Evolutionary conservation across 805 yeast genomes (phyloP), one percentile per base, ranked within the genome.

Genomic region (Saturnispora saitoi): DNA sequence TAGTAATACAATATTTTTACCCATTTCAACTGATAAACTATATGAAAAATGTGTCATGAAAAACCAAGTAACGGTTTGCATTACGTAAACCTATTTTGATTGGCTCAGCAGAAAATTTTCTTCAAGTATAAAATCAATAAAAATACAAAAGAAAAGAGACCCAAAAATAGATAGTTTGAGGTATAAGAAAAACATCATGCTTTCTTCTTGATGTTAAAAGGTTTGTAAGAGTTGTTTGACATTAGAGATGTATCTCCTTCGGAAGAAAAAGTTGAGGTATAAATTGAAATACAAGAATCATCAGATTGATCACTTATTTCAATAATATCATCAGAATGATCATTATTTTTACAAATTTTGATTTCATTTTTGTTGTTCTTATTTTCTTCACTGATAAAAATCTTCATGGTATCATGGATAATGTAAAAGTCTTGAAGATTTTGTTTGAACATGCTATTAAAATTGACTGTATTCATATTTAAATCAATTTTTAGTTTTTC

Each of bases 1-100:
- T 50, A 89, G 62, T 24, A 89, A 64, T 2, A 84, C 61, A 5
- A 80, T 70, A 32, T 61, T 52, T 24, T 49, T 58, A 7, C 28
- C 36, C 60, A 54, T 55, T 14, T 7, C 26, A 19, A 9, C 7
- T 7, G 4, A 31, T n/a, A 10, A 42, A 4, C 44, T 10, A 11
- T 19, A 11, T 22, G 19, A 42, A 20, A n/a, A 31, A n/a, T 28
- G 31, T 9, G 19, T 20, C 4, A 26, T 7, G 8, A 14, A 17
- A 22, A 42, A 19, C 12, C 20, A 10, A 1, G n/a, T 12, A 22
- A 20, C 4, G 8, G 9, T 37, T 9, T 4, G 12, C 8, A 20
- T 37, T 37, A 37, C 41, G 26, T 22, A 37, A 22, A 37, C 11
- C 26, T 12, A 37, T 12, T 22, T 20, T 37, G 28, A 22, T 31